Base-by-base conservation (phyloP, 306 rosid genomes). In the Corylus americana region DNA sequence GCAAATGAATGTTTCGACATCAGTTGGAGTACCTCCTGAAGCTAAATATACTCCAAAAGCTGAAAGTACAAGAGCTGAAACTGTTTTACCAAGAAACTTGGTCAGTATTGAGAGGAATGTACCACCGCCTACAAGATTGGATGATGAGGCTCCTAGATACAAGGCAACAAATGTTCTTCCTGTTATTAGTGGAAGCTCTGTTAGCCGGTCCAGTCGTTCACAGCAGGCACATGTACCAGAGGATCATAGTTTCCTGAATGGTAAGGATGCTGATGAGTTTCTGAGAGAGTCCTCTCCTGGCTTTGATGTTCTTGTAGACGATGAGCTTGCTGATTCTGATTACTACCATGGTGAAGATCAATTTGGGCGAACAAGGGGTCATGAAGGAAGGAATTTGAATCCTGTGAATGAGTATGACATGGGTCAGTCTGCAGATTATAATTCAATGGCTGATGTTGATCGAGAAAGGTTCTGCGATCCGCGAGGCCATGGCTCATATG, bases 301-400 rank as follows among this genome's bases (percentile, higher is more conserved):
- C 35, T 96, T 96, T 82, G 99, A 96, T 93, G 99, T 96, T 78
- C 99, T 96, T 73, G 99, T 96, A 13, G 99, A 91, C 54, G 96
- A 93, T 86, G 99, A 93, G 71, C 89, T 83, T n/a, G 80, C 93
- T 73, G 92, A 89, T 83, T 87, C 94, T 42, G 98, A 89, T 61
- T 96, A 93, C 83, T 91, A 87, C 31, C 88, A 87, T 13, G 87
- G 90, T 70, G 98, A 92, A 63, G 97, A 91, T 83, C 93, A 85
- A 69, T 92, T 80, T 69, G 92, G 97, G 55, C 82, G 90, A 80
- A 18, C 87, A 55, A 85, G 94, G 83, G 94, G 83, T 79, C 96
- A 81, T 76, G 93, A 92, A 37, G 91, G 90, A 79, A 87, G 90
- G 81, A 89, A 84, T 83, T 77, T 92, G 79, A 94, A 86, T 61